Conservation (phyloP, 768 basidiomycete genomes). For the Piloderma croceum region DNA sequence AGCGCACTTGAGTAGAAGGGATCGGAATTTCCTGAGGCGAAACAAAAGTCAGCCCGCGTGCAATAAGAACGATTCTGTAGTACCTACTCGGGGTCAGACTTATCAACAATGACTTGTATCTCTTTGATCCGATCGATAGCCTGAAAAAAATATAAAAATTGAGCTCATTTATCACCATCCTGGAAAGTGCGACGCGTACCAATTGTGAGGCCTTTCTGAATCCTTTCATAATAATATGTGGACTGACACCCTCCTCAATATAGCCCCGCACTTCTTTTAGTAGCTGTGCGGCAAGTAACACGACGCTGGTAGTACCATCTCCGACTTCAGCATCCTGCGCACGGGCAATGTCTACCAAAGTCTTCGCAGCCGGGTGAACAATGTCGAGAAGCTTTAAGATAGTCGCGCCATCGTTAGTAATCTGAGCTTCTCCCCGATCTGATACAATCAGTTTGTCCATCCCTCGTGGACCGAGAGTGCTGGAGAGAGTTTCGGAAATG, state of each 20-base stretch:
- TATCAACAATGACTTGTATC: slow-evolving; percentile 87
- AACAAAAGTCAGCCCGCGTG: slow-evolving; percentile 11
- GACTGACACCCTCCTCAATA: slow-evolving; percentile 95
- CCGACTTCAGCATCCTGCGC: slow-evolving; percentile 99
- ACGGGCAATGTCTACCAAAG: slow-evolving; percentile 96
- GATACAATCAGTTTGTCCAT: slow-evolving; percentile 99
- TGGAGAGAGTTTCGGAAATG: slow-evolving; percentile 85
- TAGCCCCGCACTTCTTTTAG: slow-evolving; percentile 87
- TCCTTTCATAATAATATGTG: slow-evolving; percentile 97
- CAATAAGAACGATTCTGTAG: slow-evolving; percentile 3
- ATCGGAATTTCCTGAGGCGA: slow-evolving; percentile 73
- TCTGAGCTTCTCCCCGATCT: slow-evolving; percentile 92
- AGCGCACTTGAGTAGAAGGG: slow-evolving; percentile 92
- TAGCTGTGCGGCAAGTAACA: slow-evolving; percentile 89
- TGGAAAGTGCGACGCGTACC: slow-evolving; percentile 42
- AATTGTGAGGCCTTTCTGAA: slow-evolving; percentile 83
- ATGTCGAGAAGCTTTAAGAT: slow-evolving; percentile 97
- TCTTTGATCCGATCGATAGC: slow-evolving; percentile 82
- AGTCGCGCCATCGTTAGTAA: slow-evolving; percentile 99
- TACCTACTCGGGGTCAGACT: slow-evolving; percentile 80
- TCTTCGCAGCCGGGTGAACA: slow-evolving; percentile 95
- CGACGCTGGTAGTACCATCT: slow-evolving; percentile 96
- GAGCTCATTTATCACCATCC: slow-evolving; percentile 3
- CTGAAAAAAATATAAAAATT: slow-evolving; percentile 33
- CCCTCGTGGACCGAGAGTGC: slow-evolving; percentile 94